Evolutionary conservation across 768 basidiomycete species (phyloP), one percentile per base, ranked within the genome.

Genomic region (Leucosporidium creatinivorum): DNA sequence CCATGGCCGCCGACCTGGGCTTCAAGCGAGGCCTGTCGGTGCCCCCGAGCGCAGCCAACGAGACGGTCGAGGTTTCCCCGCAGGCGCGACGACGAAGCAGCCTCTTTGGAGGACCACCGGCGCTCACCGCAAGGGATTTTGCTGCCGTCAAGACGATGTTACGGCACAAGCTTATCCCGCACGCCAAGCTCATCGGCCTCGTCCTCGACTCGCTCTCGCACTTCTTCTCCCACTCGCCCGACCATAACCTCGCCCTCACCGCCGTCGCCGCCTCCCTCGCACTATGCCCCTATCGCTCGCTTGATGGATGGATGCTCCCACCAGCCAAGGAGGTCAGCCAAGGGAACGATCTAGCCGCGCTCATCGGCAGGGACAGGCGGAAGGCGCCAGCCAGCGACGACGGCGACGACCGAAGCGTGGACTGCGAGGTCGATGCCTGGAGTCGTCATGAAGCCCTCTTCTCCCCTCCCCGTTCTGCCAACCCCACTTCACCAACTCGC

Each of bases 241-340:
- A 93, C 71, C 85, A 84, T 77, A 98, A 98, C 76, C 85, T 98
- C 62, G 88, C 88, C 0, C 78, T 98, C 69, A 96, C 91, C 5
- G 89, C 89, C 26, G 84, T 87, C 6, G 79, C 96, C 44, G 86
- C 89, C 4, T 84, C 86, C 17, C 79, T 98, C 23, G 90, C 91
- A 0, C 80, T 86, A n/a, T 89, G 91, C 75, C 90, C 93, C 5
- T 83, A 89, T 75, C 84, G 93, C 10, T 90, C 89, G 2, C 80
- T 96, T 30, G 85, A 87, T 0, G 92, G 93, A 1, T 98, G 93
- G 93, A 76, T 96, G 56, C 87, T 90, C 1, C 89, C 75, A 62
- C 62, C 25, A 66, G 21, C 23, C 47, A 6, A 19, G 19, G 30
- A 36, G 62, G 23, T 10, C 10, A 21, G 57, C 6, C 18, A 9